Base-by-base conservation (phyloP, 2,329 filamentous ascomycete species). In the Aspergillus floridensis region DNA sequence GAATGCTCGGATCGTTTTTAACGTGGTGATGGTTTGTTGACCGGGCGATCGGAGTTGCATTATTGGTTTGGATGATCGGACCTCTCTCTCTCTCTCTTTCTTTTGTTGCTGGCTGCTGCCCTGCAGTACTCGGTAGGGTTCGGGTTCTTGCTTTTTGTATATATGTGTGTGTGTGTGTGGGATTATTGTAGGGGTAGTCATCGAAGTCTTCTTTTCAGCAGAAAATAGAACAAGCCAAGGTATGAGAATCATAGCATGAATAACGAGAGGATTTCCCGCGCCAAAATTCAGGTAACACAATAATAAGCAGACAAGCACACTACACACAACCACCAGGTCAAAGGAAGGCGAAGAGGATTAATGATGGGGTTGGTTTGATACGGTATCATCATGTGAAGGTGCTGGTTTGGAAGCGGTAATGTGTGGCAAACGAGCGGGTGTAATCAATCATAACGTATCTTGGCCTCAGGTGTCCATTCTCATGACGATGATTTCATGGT, bases 11-110 rank as follows among this genome's bases (percentile, higher is more conserved):
- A 55, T 47, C 41, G 21, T 44, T 44, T 21, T 55, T 55, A 55
- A 55, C 51, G 51, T 53, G 53, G 52, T n/a, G 31, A 31, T 32
- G 49, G 51, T 24, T 55, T 55, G 53, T 55, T 55, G 53, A 55
- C 53, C 53, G 53, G 53, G 53, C 53, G 53, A 55, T 55, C 53
- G 53, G 53, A 41, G 12, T n/a, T 32, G 52, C 41, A 55, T 55
- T 44, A 44, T 44, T 44, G 38, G 53, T 19, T 55, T 55, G 53
- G 53, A 46, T 55, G 41, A 44, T 55, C 53, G 53, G 53, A 46
- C 53, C 41, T 55, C 26, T 11, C 41, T 14, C 35, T 21, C 14
- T 46, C 8, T 21, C 21, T 54, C n/a, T 47, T 48, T 32, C 21
- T 22, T 10, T 35, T 48, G 8, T 55, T 48, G 24, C 32, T 35